phyloP scores from a whole-genome alignment of 1,139 yeast species.

The Debaryomycetaceae sp. region DNA sequence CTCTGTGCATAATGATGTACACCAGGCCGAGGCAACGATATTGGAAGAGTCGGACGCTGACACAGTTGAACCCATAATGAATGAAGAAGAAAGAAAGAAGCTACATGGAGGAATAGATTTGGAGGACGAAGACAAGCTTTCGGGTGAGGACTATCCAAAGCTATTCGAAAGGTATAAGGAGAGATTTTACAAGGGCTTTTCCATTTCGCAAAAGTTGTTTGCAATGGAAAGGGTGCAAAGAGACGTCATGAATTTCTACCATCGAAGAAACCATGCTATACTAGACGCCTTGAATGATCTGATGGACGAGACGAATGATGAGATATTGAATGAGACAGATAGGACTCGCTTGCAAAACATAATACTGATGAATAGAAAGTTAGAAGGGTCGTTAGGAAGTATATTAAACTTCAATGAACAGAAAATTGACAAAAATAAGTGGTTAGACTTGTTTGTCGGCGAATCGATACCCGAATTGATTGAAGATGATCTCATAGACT shows the following conservation, averaged over 20 bases:
- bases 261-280: constrained; percentile 38
- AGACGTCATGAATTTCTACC: constrained; percentile 30
- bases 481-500: constrained; percentile 33
- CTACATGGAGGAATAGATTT: not conserved
- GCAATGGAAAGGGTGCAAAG: constrained; percentile 32
- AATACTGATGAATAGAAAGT: constrained; percentile 19
- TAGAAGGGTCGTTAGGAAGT: constrained; percentile 14
- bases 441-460: constrained; percentile 16
- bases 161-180: constrained; percentile 26
- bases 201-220: constrained; percentile 24
- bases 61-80: not conserved
- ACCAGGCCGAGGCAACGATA: not conserved
- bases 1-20: not conserved
- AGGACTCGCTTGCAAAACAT: constrained; percentile 20
- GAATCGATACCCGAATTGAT: constrained; percentile 38
- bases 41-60: not conserved
- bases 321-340: constrained; percentile 8
- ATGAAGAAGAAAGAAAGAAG: not conserved
- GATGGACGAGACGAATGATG: not conserved
- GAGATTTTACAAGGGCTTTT: constrained; percentile 20
- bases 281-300: constrained; percentile 21
- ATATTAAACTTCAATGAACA: constrained; percentile 7
- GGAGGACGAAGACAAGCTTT: constrained; percentile 1
- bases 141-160: constrained; percentile 15
- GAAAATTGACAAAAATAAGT: constrained; percentile 7